Percentiles rank a stretch among this genome's conserved stretches.
These are phyloP conservation scores for Ustilago trichophora DNA, from an alignment of 1,284 basidiomycete species.

Conservation along the genomic window DNA sequence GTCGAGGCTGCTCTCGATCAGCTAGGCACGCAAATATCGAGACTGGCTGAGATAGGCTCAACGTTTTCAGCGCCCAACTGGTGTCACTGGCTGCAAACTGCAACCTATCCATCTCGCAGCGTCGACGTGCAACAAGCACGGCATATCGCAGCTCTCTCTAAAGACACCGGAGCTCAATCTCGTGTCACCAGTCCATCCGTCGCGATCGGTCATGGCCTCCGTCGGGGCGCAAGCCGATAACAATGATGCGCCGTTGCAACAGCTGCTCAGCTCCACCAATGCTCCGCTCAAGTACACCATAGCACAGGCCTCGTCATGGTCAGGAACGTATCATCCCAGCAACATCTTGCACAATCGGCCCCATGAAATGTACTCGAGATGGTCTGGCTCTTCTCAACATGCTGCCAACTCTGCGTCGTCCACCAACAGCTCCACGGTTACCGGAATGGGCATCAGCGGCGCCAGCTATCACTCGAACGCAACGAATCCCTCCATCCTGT, in stretches of 20 bases:
- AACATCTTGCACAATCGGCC: constrained; percentile 58
- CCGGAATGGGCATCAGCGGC: constrained; percentile 23
- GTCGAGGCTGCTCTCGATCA: no score
- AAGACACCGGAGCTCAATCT: no score
- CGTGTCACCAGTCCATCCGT: no score
- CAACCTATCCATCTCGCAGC: no score
- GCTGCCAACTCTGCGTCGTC: constrained; percentile 21
- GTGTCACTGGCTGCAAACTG: no score
- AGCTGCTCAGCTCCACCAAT: constrained; percentile 28
- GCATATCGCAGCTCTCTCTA: no score
- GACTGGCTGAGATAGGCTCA: no score
- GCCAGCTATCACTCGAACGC: constrained; percentile 16
- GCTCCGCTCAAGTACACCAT: constrained; percentile 43
- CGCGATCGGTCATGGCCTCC: no score
- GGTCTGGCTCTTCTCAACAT: constrained; percentile 53
- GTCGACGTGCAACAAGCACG: no score
- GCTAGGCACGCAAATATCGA: no score
- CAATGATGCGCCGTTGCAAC: constrained; percentile 30
- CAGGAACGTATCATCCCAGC: constrained; percentile 56
- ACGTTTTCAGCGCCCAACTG: no score
- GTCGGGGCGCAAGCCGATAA: not conserved
- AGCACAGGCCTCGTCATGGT: constrained; percentile 58
- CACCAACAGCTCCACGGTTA: constrained; percentile 17
- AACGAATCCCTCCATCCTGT: constrained; percentile 1
- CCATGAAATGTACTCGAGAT: constrained; percentile 50